phyloP scores from a whole-genome alignment of 345 rosid species.

The Populus ilicifolia region DNA sequence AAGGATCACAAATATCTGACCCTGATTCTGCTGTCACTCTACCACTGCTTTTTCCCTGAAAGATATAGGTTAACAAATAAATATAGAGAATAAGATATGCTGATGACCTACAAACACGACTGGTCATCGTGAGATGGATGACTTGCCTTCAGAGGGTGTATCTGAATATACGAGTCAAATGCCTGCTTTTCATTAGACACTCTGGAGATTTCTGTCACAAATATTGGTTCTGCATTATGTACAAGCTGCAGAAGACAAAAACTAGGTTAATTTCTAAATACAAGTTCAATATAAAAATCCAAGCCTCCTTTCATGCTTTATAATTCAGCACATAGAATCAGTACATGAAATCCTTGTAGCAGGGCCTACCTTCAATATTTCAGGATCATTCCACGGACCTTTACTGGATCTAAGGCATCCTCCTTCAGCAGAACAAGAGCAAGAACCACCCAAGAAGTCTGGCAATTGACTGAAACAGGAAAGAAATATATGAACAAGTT shows the following conservation, averaged over 20 bases:
- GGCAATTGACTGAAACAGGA: conserved; percentile 77
- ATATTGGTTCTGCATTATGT: conserved; percentile 51
- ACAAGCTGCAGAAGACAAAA: conserved; percentile 49
- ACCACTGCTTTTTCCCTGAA: conserved; percentile 55
- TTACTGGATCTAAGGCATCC: conserved; percentile 89
- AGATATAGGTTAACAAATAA: conserved; percentile 11
- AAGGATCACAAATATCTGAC: conserved; percentile 54
- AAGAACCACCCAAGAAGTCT: conserved; percentile 88
- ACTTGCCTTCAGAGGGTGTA: conserved; percentile 51
- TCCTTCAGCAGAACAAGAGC: conserved; percentile 72
- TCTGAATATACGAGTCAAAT: conserved; percentile 45
- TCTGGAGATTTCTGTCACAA: conserved; percentile 57
- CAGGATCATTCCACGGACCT: conserved; percentile 97
- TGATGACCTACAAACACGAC: not conserved
- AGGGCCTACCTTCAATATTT: conserved; percentile 68
- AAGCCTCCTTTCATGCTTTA: conserved; percentile 14
- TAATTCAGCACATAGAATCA: conserved; percentile 1
- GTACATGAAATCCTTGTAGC: not conserved
- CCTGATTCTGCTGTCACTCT: conserved; percentile 53
- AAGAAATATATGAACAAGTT: not conserved
- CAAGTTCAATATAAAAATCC: conserved; percentile 11
- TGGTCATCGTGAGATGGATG: not conserved
- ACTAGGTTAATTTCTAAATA: conserved; percentile 20
- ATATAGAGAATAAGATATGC: not conserved
- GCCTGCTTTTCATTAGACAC: conserved; percentile 43